Conservation (phyloP, 805 yeast genomes). For the Ogataea parapolymorpha region DNA sequence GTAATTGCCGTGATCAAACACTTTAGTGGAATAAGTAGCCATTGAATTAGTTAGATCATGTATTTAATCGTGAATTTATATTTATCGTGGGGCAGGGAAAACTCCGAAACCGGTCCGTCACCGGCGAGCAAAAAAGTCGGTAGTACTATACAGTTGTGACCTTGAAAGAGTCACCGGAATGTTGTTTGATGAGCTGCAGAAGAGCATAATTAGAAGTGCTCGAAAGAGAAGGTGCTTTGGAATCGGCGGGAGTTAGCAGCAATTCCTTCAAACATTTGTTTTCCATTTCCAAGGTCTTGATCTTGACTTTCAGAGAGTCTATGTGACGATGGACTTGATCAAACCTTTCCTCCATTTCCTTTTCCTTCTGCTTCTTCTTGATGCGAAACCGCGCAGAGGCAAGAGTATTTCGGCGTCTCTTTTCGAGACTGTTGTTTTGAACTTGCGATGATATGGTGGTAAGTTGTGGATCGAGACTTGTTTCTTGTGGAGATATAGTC, state of each 20-base stretch:
- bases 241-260: conserved; percentile 14
- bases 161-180: conserved; percentile 21
- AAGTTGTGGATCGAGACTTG: conserved; percentile 2
- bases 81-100: neutral
- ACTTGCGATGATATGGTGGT: neutral
- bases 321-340: conserved; percentile 43
- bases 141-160: conserved; percentile 21
- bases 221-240: neutral
- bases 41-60: conserved; percentile 30
- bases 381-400: conserved; percentile 65
- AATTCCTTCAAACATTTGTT: conserved; percentile 54
- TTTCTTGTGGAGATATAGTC: conserved; percentile 5
- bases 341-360: conserved; percentile 52
- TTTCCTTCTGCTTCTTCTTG: conserved; percentile 58
- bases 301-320: conserved; percentile 41
- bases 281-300: conserved; percentile 58
- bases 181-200: conserved; percentile 21
- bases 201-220: conserved; percentile 25
- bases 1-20: conserved; percentile 51
- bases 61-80: neutral
- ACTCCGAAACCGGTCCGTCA: neutral
- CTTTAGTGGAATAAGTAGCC: conserved; percentile 53
- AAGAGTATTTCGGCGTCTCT: conserved; percentile 57
- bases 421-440: conserved; percentile 33
- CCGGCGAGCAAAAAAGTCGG: neutral